These are phyloP conservation scores for Mucor plumbeus DNA, from an alignment of 371 early-diverging fungal species.

Conservation along the genomic window DNA sequence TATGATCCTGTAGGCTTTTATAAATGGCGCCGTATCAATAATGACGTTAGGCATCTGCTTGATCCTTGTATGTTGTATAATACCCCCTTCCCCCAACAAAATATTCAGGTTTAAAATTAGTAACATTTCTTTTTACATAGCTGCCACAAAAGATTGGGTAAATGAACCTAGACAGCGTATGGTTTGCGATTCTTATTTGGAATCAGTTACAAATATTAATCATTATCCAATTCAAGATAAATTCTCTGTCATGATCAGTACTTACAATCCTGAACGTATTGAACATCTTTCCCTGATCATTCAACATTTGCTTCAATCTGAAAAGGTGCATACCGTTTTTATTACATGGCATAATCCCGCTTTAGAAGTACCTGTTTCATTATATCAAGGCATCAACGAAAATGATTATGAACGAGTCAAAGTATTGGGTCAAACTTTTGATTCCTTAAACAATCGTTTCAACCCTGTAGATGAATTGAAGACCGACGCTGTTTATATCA, in stretches of 20 bases:
- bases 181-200: constrained; percentile 22
- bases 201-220: not conserved
- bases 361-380: constrained; percentile 29
- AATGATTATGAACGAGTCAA: constrained; percentile 28
- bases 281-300: constrained; percentile 42
- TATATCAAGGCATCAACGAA: constrained; percentile 19
- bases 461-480: constrained; percentile 38
- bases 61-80: constrained; percentile 10
- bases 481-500: constrained; percentile 48
- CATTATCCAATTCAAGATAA: constrained; percentile 31
- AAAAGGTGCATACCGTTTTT: constrained; percentile 41
- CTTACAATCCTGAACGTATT: constrained; percentile 55
- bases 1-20: constrained; percentile 39
- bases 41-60: constrained; percentile 19
- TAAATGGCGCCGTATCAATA: constrained; percentile 32
- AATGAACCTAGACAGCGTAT: constrained; percentile 22
- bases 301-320: constrained; percentile 37
- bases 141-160: constrained; percentile 15
- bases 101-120: not conserved
- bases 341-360: constrained; percentile 59
- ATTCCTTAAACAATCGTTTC: constrained; percentile 53
- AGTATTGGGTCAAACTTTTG: constrained; percentile 40
- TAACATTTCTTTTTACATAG: not conserved
- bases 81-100: not conserved
- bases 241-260: constrained; percentile 54